Evolutionary conservation across 1,139 yeast genomes (phyloP).

Genomic region (Pichia sp.): DNA sequence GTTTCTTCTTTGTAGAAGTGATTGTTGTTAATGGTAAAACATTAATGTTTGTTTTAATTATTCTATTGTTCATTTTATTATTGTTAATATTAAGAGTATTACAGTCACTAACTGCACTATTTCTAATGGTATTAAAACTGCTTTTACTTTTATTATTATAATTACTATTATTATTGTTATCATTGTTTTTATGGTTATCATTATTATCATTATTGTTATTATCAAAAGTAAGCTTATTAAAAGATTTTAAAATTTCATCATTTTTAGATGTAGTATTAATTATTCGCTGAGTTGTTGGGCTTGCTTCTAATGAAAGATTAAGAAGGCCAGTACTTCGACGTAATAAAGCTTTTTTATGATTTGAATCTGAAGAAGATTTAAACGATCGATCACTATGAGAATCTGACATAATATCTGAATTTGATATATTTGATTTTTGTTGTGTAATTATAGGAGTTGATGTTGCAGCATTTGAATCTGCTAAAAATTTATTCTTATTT

Average conservation of each 20-base stretch:
- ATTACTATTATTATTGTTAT: too few relatives aligned
- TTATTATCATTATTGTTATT: background rate
- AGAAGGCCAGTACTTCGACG: constrained; percentile 36
- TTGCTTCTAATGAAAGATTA: constrained; percentile 33
- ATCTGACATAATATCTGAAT: background rate
- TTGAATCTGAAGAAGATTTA: background rate
- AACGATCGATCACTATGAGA: background rate
- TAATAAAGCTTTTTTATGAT: constrained; percentile 24
- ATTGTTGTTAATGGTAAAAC: too few relatives aligned
- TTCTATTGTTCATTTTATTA: too few relatives aligned
- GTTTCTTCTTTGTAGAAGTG: background rate
- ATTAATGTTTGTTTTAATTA: too few relatives aligned
- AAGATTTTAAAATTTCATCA: constrained; percentile 27
- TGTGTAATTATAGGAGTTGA: background rate
- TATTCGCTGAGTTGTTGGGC: constrained; percentile 19
- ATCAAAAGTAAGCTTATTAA: constrained; percentile 28
- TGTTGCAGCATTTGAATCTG: too few relatives aligned
- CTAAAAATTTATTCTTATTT: too few relatives aligned
- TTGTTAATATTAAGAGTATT: too few relatives aligned
- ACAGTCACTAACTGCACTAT: too few relatives aligned
- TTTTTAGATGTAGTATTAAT: constrained; percentile 19
- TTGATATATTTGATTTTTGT: background rate
- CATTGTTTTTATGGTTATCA: background rate
- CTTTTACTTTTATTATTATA: background rate
- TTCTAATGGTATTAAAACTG: too few relatives aligned